Evolutionary conservation across 108 stramenopile genomes (phyloP), one percentile per base, ranked within the genome.

Genomic region (Halocafeteria seosinensis): DNA sequence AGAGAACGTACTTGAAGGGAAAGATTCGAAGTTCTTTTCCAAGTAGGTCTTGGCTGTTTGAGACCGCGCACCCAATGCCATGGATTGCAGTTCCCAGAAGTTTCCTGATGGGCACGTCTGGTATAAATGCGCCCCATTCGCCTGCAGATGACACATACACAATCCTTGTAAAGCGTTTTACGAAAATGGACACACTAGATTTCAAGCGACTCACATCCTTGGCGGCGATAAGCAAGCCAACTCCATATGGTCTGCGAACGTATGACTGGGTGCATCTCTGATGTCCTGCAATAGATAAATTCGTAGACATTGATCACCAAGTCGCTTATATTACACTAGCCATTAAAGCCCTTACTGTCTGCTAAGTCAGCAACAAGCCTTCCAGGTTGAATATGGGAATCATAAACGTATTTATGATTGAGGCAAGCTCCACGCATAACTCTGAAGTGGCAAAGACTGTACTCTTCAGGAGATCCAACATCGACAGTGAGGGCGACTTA

Each of bases 191-290:
- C n/a, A n/a, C n/a, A n/a, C n/a, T n/a, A n/a, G n/a, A n/a, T n/a
- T n/a, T n/a, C n/a, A n/a, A n/a, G n/a, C 17, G n/a, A 47, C 42
- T 17, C 42, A 27, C 64, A 63, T 90, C 87, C 30, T 81, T 71
- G 37, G 73, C 73, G 0, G 85, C 89, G 28, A 98, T 82, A 52
- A 98, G 77, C 65, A 98, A 73, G 28, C 96, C 96, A 27, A 95
- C 96, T 8, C 96, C 96, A 73, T 94, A 98, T 38, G 96, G 96
- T 34, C 96, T 74, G 33, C 94, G 70, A 9, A 95, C 94, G 71
- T 95, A 98, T 26, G 89, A 89, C 76, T 98, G 96, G 1, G 96
- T 98, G 55, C 90, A 91, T 31, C 89, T 79, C 73, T 98, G 96
- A 66, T 95, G 91, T 76, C 88, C 42, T 47, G 42, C 42, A n/a